Base-by-base conservation (phyloP, 305 asterid species). In the Nicotiana rustica region DNA sequence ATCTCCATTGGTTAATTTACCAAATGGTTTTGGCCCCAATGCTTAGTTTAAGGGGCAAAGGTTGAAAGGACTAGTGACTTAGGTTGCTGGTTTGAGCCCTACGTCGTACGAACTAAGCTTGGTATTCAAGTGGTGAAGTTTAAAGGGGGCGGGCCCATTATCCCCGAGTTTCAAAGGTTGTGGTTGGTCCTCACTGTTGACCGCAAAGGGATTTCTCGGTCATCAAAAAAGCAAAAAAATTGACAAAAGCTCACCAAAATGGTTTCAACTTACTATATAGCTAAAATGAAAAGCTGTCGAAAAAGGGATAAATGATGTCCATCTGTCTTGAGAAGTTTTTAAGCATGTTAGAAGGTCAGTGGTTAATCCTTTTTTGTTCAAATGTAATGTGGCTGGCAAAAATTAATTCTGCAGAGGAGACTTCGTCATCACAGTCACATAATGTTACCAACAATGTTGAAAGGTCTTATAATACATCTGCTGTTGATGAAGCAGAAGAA, bases 351-450 rank as follows among this genome's bases (percentile, higher is more conserved):
- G 5, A 70, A 5, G 59, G 78, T 12, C 14, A 41, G 2, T 41
- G 10, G 47, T 62, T 52, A 13, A 52, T 79, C 68, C 44, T 62
- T 82, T 61, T 13, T 35, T 84, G 79, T 86, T 64, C 35, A 64
- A 75, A 77, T 33, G 13, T 67, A 67, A 57, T 87, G 70, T 85
- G 81, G 29, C 78, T 67, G 84, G 85, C 70, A 82, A 79, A 79
- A 70, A 38, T 35, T 61, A 69, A 86, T 85, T 57, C 79, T 85
- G 86, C 92, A 92, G 97, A 66, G 47, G 89, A 90, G 81, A 81
- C 86, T 10, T 78, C 90, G 8, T 87, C 70, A 66, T 76, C 82
- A 60, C 89, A 84, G 86, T 77, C 87, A 62, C 83, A 79, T 19
- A 87, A 88, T 68, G 91, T 80, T 77, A 77, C 52, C 36, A 76